Base-by-base conservation (phyloP, 345 rosid species). In the Eutrema yunnanense region DNA sequence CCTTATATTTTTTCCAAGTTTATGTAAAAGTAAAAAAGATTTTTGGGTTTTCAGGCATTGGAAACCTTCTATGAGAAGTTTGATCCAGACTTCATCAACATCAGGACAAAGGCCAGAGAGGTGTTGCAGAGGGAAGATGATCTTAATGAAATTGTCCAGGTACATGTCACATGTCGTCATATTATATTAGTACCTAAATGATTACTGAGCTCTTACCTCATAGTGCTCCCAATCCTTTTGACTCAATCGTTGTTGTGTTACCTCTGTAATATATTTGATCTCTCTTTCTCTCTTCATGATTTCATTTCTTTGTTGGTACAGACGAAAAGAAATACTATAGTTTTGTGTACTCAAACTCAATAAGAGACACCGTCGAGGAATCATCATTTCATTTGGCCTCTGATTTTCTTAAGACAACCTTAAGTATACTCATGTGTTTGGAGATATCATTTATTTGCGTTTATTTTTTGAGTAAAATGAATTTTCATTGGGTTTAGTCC, bases 81-180 rank as follows among this genome's bases (percentile, higher is more conserved):
- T 67, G 99, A 96, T 80, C 92, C 96, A 8, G 99, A 96, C 79
- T 96, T 96, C 83, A 96, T 92, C 78, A 90, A 71, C 90, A 96
- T 96, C 75, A 90, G 99, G 85, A 92, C 99, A 44, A 96, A 87
- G 86, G 99, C 99, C 73, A 82, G 99, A 40, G 99, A 96, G 82
- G 97, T 92, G 84, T 90, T 96, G 72, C 99, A 96, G 82, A 92
- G 99, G 81, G 99, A 96, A 83, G 99, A 96, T 77, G 99, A 96
- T 82, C 81, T 96, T 70, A 96, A 96, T 62, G 99, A 96, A 86
- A 96, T 96, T 85, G 99, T 96, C 81, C 99, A 92, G 84, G 99
- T 92, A 86, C 5, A 41, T 41, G 44, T 41, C 44, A 41, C 44
- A 41, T 41, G 44, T 41, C 44, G 44, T 41, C 2, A 38, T 9